Percentiles rank a stretch among this genome's conserved stretches.
phyloP scores from a whole-genome alignment of 495 filamentous ascomycete species.

The Penicillium ochrochloron region DNA sequence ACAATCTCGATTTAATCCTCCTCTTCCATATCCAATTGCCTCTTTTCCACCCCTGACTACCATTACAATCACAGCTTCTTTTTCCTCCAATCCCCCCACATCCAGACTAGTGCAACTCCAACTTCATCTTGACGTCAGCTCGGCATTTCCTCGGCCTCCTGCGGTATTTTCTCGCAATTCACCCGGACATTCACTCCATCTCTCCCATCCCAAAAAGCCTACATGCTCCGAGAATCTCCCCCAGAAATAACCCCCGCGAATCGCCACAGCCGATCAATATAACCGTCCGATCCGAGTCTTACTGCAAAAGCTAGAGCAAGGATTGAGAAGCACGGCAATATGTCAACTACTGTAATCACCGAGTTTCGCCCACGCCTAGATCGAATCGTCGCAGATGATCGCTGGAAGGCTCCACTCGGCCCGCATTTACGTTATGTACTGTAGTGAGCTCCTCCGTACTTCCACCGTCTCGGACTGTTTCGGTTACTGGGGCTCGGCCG shows the following conservation, averaged over 20 bases:
- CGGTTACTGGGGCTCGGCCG: slow-evolving; percentile 44
- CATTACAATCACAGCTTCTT: not conserved
- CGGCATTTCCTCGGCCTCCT: slow-evolving; percentile 32
- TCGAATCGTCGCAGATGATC: not conserved
- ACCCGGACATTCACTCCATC: not conserved
- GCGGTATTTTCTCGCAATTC: slow-evolving; percentile 12
- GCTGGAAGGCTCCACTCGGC: slow-evolving; percentile 16
- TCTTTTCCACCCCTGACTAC: not conserved
- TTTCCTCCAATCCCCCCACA: not conserved
- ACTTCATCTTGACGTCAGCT: slow-evolving; percentile 34
- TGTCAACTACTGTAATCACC: slow-evolving; percentile 1
- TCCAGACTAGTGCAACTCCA: not conserved
- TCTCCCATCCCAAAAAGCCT: not conserved
- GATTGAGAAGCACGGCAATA: too few relatives aligned
- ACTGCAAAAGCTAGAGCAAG: too few relatives aligned
- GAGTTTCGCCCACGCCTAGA: slow-evolving; percentile 6
- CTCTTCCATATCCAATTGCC: not conserved
- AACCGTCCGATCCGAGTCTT: not conserved
- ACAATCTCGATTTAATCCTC: not conserved
- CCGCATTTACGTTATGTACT: not conserved
- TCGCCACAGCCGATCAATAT: not conserved
- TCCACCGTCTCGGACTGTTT: slow-evolving; percentile 34
- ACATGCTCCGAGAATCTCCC: not conserved
- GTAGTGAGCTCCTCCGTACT: too few relatives aligned
- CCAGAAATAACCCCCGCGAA: not conserved